Evolutionary conservation across 306 rosid genomes (phyloP), one percentile per base, ranked within the genome.

Genomic region (Herpetospermum pedunculosum): DNA sequence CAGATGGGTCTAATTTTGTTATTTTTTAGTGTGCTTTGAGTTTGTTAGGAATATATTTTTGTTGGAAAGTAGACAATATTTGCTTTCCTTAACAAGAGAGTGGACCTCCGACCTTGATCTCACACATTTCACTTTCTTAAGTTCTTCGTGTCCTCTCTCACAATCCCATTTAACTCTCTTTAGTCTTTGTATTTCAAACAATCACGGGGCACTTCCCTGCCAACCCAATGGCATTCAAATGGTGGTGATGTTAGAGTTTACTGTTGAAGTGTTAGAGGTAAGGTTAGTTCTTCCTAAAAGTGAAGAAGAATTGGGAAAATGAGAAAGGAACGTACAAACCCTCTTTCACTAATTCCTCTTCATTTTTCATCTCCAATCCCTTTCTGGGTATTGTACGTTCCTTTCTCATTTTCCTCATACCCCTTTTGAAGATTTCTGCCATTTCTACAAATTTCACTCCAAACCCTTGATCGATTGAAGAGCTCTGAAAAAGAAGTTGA

Each of bases 291-390:
- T n/a, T n/a, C n/a, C n/a, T n/a, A n/a, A n/a, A n/a, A n/a, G n/a
- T n/a, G n/a, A n/a, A n/a, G n/a, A n/a, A n/a, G n/a, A n/a, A n/a
- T n/a, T n/a, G n/a, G n/a, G n/a, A n/a, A n/a, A n/a, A n/a, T n/a
- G n/a, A n/a, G n/a, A n/a, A n/a, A n/a, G n/a, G n/a, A n/a, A n/a
- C n/a, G n/a, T n/a, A n/a, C n/a, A n/a, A n/a, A n/a, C n/a, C n/a
- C n/a, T 63, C 77, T 77, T 73, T 18, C 80, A 58, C 78, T 85
- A 79, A 11, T 55, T n/a, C 8, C 62, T 69, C 80, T 46, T 71
- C 75, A 18, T 3, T 18, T n/a, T n/a, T n/a, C n/a, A n/a, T n/a
- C 16, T 50, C 21, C 43, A 14, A 13, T 37, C 32, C 70, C 73
- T 86, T 14, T 72, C 49, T 78, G 77, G 72, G 44, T 72, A 9